Evolutionary conservation across 1,284 basidiomycete species (phyloP), one percentile per base, ranked within the genome.

Genomic region (Pyrrhoderma lamaoense): DNA sequence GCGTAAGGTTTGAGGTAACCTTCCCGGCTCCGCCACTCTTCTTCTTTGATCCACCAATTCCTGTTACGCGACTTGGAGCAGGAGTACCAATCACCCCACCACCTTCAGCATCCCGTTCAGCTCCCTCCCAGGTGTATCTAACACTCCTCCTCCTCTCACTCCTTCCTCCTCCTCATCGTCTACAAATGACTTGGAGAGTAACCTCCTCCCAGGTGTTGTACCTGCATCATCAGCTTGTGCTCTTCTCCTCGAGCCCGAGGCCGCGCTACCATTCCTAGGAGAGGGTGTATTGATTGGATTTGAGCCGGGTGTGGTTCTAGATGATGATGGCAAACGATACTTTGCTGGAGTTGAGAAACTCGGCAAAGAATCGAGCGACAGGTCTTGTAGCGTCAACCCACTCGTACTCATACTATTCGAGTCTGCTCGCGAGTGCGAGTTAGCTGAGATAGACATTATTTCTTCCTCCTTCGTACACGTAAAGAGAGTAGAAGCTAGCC

Each of bases 1-100:
- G 73, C 0, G 93, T 94, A 59, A 95, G 72, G 22, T 87, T 81
- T 7, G 49, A 47, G 2, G 72, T 76, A 1, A 76, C 79, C 63
- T 86, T 87, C 36, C 72, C 67, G 2, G 64, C 69, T 8, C 69
- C 58, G 21, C 70, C 69, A 35, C 68, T 70, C n/a, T 70, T 67
- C 55, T 75, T 66, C 5, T 67, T 59, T 48, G 67, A 65, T 11
- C 27, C 27, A 31, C 27, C 11, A 5, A 31, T 31, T 11, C 27
- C 27, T 62, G 71, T 70, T 48, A 69, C 61, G 25, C 74, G 72
- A 14, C 68, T 64, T 3, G 70, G 64, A 36, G 71, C 60, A 19
- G 79, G 75, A 2, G 76, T 76, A 31, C 74, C 76, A 2, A 72
- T 66, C 27, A 31, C 27, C 5, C 27, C 27, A 31, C 27, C 27